Conservation (phyloP, 352 stramenopile genomes). For the Globisporangium solare region DNA sequence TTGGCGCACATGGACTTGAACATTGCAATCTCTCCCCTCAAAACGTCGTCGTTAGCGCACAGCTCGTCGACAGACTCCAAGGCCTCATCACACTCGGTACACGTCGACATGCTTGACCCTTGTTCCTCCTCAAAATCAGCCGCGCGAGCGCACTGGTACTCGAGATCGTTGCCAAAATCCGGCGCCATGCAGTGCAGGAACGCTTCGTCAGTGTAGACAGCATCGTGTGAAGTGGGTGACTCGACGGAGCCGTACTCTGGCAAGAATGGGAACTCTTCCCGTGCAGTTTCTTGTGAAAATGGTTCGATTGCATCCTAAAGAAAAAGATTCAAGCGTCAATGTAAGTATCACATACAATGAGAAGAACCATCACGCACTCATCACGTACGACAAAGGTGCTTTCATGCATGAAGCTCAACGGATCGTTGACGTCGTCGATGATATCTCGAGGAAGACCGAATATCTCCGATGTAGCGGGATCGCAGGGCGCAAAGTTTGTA, state of each 20-base stretch:
- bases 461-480: slow-evolving; percentile 9
- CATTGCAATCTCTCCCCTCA: slow-evolving; percentile 7
- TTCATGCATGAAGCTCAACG: slow-evolving; percentile 11
- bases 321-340: background rate
- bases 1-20: slow-evolving; percentile 4
- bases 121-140: slow-evolving; percentile 2
- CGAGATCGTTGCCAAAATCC: background rate
- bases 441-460: slow-evolving; percentile 16
- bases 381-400: slow-evolving; percentile 3
- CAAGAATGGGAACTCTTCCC: background rate
- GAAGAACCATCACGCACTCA: background rate
- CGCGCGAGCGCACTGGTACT: background rate
- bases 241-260: background rate
- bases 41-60: background rate
- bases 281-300: slow-evolving; percentile 3
- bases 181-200: slow-evolving; percentile 3
- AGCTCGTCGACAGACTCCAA: slow-evolving; percentile 8
- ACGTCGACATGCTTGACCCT: slow-evolving; percentile 4
- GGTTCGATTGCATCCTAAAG: slow-evolving; percentile 1
- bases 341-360: background rate
- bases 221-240: background rate
- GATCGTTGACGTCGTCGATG: slow-evolving; percentile 15
- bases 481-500: slow-evolving; percentile 11
- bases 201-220: slow-evolving; percentile 10
- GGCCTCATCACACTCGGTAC: slow-evolving; percentile 4